phyloP scores from a whole-genome alignment of 192 early-diverging fungal genomes.

The Umbelopsis ramanniana region DNA sequence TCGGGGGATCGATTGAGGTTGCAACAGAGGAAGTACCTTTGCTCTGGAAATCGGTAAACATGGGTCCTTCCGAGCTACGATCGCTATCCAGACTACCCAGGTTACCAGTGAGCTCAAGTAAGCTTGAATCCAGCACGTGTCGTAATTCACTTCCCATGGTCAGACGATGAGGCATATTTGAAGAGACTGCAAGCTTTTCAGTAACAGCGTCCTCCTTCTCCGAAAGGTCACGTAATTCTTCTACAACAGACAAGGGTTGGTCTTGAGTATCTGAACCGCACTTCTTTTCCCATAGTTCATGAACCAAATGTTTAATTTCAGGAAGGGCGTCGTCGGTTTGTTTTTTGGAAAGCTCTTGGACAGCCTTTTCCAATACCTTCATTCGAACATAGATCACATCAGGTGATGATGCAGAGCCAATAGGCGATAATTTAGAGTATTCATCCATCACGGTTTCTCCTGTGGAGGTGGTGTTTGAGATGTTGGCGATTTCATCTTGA shows the following conservation, averaged over 20 bases:
- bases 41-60: background rate
- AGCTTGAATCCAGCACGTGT: conserved; percentile 22
- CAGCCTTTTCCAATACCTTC: background rate
- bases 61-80: background rate
- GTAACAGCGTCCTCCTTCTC: background rate
- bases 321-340: background rate
- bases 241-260: background rate
- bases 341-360: background rate
- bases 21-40: background rate
- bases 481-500: background rate
- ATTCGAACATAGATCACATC: conserved; percentile 18
- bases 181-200: background rate
- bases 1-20: background rate
- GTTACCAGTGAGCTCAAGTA: conserved; percentile 6
- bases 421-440: background rate
- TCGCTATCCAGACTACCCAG: conserved; percentile 9
- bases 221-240: conserved; percentile 2
- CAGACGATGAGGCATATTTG: background rate
- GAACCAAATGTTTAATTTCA: conserved; percentile 2
- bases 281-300: conserved; percentile 7
- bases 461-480: background rate
- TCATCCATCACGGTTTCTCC: no score
- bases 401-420: background rate
- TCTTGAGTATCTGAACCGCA: background rate
- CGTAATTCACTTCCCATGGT: conserved; percentile 23